Evolutionary conservation across 176 grass and related monocot genomes (phyloP), one percentile per base, ranked within the genome.

Genomic region (Zoysia pacifica): DNA sequence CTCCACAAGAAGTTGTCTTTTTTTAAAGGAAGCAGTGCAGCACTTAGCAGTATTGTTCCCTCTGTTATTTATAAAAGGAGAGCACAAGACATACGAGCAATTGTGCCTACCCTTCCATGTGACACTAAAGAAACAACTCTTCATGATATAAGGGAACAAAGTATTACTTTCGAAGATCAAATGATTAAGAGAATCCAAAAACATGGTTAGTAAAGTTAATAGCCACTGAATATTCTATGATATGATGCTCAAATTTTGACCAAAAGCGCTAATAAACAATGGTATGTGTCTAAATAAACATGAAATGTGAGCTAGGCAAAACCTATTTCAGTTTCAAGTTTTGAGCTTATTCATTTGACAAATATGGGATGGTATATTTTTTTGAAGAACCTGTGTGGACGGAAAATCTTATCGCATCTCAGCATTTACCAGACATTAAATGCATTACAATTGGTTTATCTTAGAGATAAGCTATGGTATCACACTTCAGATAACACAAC

Each of bases 31-130:
- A 20, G 36, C 18, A 56, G 1, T 18, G 18, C 38, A 54, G 50
- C 70, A 73, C 13, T 55, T 74, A 46, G 14, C 47, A 76, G 19
- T 41, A 70, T 15, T 18, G 11, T 65, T 49, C 64, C 42, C 38
- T n/a, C 48, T 72, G 4, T 28, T 38, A 77, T 28, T 14, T 72
- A 40, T 15, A 71, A 54, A 48, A 63, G 55, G 20, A 82, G 39
- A 81, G 40, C 16, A 77, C 44, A 50, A 83, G 2, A 52, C 16
- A 7, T 5, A 5, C 4, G 18, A 35, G 7, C 10, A 68, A 35
- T 59, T 75, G 15, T 42, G 56, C 39, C 42, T 28, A 69, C 9
- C 66, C 18, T 69, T 79, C 1, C 13, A 56, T 19, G 28, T 28
- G 28, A 28, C 28, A 28, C 28, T 28, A 28, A 28, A 28, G 28